A percentile compares a stretch with the other conserved stretches of the same genome.
phyloP scores from a whole-genome alignment of 2,329 filamentous ascomycete species.

The Colletotrichum chlorophyti region DNA sequence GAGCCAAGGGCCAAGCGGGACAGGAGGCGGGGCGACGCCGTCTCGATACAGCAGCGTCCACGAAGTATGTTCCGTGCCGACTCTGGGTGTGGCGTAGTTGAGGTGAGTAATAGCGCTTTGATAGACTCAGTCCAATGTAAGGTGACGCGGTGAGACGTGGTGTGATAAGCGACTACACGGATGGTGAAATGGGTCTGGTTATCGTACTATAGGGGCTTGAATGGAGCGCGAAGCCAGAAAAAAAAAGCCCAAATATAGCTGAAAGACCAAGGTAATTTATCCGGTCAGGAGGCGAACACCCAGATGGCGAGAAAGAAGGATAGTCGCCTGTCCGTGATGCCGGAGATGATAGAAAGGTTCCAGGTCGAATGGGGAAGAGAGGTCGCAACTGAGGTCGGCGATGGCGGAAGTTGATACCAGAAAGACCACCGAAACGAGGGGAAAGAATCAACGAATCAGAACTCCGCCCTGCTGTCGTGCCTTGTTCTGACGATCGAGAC shows the following conservation, averaged over 20 bases:
- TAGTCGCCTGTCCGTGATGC: not conserved
- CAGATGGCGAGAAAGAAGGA: not conserved
- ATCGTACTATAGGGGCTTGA: no score
- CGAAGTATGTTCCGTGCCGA: no score
- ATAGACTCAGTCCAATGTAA: not conserved
- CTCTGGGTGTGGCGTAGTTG: no score
- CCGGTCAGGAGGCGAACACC: no score
- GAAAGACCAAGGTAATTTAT: no score
- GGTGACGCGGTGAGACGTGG: not conserved
- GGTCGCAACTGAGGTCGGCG: constrained; percentile 14
- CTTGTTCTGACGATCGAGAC: constrained; percentile 13
- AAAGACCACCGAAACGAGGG: constrained; percentile 21
- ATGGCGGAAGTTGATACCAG: constrained; percentile 27
- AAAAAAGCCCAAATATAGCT: no score
- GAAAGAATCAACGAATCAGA: constrained; percentile 20
- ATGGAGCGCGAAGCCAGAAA: no score
- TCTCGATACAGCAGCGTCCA: not conserved
- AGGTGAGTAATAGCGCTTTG: not conserved
- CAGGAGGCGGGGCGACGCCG: constrained; percentile 7
- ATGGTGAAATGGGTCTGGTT: no score
- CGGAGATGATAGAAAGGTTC: not conserved
- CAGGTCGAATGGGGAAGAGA: not conserved
- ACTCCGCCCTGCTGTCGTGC: not conserved
- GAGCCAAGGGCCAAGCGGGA: not conserved
- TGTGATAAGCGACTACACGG: not conserved